These are phyloP conservation scores for Lactarius akahatsu DNA, from an alignment of 768 basidiomycete genomes.

Conservation along the genomic window DNA sequence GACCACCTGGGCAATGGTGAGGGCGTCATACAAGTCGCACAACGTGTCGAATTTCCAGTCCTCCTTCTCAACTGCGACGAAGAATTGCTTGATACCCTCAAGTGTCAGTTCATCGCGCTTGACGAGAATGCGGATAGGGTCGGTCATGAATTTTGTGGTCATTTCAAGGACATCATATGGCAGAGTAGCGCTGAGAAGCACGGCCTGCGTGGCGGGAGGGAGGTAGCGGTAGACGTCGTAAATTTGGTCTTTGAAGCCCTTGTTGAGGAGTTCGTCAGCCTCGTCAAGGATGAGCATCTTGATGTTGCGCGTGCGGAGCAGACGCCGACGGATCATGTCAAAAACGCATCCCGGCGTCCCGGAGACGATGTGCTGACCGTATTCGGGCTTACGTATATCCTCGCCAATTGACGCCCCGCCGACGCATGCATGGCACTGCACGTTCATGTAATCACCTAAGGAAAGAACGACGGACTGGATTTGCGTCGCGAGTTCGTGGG, in stretches of 20 bases:
- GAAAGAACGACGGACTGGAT: too few relatives aligned
- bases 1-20: too few relatives aligned
- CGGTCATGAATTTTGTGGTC: too few relatives aligned
- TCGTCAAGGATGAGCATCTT: conserved; percentile 78
- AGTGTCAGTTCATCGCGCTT: too few relatives aligned
- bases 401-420: conserved; percentile 70
- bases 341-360: conserved; percentile 59
- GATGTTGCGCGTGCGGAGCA: too few relatives aligned
- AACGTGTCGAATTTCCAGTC: conserved; percentile 33
- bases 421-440: conserved; percentile 57
- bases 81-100: too few relatives aligned
- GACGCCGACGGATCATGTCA: too few relatives aligned
- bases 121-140: too few relatives aligned
- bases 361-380: conserved; percentile 45
- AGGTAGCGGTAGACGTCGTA: conserved; percentile 98
- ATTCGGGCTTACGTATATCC: too few relatives aligned
- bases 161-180: conserved; percentile 81
- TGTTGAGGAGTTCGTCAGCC: conserved; percentile 94
- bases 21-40: too few relatives aligned
- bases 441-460: too few relatives aligned
- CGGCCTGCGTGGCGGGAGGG: conserved; percentile 95
- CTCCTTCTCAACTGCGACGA: conserved; percentile 89
- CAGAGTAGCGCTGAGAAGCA: conserved; percentile 92
- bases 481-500: too few relatives aligned
- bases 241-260: conserved; percentile 99